Percentiles rank a stretch among this genome's conserved stretches.
phyloP scores from a whole-genome alignment of 1,284 basidiomycete genomes.

The Melampsora abietis-canadensis region DNA sequence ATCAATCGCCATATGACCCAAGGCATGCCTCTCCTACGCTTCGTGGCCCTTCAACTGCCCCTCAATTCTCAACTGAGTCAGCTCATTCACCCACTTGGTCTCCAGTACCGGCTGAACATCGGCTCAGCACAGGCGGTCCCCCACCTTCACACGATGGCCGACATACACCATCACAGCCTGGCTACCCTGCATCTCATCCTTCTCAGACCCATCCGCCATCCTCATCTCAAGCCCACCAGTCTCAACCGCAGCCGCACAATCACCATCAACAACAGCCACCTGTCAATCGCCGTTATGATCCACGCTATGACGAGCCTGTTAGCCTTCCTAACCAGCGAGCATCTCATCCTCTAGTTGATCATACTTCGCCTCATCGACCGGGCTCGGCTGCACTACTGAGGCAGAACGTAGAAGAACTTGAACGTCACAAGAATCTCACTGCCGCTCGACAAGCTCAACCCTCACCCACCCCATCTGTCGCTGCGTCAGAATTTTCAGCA shows the following conservation, averaged over 20 bases:
- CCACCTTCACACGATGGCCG: not conserved
- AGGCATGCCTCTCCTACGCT: slow-evolving; percentile 33
- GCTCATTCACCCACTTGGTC: slow-evolving; percentile 27
- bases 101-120: slow-evolving; percentile 7
- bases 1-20: slow-evolving; percentile 30
- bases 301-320: slow-evolving; percentile 26
- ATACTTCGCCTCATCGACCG: slow-evolving; percentile 18
- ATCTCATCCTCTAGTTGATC: slow-evolving; percentile 4
- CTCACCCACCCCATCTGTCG: slow-evolving; percentile 35
- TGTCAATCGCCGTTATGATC: slow-evolving; percentile 33
- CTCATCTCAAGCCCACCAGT: not conserved
- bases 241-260: not conserved
- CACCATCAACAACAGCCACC: slow-evolving; percentile 17
- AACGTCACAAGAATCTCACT: slow-evolving; percentile 21
- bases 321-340: slow-evolving; percentile 16
- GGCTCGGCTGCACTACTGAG: slow-evolving; percentile 16
- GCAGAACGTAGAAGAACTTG: slow-evolving; percentile 3
- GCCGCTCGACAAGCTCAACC: slow-evolving; percentile 32
- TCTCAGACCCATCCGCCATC: slow-evolving; percentile 12
- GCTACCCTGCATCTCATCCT: slow-evolving; percentile 19
- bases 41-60: slow-evolving; percentile 8
- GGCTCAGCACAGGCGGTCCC: not conserved
- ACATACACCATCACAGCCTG: slow-evolving; percentile 14
- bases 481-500: slow-evolving; percentile 37
- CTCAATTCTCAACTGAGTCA: slow-evolving; percentile 22